Conservation (phyloP, 805 yeast genomes). For the Saturnispora besseyi region DNA sequence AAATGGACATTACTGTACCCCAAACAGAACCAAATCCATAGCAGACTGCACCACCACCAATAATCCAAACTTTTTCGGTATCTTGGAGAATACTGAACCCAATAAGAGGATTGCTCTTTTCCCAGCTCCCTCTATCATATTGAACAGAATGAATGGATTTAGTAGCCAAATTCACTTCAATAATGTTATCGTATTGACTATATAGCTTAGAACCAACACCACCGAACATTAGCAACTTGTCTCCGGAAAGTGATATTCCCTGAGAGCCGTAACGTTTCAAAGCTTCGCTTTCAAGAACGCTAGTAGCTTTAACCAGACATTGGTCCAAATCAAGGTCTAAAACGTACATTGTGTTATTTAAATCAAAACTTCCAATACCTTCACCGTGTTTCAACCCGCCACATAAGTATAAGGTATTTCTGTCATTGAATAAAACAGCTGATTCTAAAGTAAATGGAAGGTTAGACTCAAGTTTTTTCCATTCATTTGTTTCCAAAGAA, state of each 20-base stretch:
- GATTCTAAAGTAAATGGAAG: constrained; percentile 5
- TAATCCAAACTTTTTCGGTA: constrained; percentile 15
- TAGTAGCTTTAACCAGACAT: constrained; percentile 15
- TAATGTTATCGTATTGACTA: constrained; percentile 29
- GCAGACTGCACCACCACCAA: constrained; percentile 77
- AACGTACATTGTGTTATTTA: constrained; percentile 25
- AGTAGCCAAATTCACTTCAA: constrained; percentile 26
- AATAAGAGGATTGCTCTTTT: constrained; percentile 37
- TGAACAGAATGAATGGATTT: constrained; percentile 19
- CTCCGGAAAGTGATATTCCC: background rate
- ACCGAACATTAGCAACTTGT: constrained; percentile 13
- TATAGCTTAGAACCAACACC: constrained; percentile 25
- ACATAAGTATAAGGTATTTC: constrained; percentile 31
- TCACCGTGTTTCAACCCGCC: constrained; percentile 36
- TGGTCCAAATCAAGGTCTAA: constrained; percentile 21
- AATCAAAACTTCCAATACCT: constrained; percentile 18
- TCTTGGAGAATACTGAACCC: constrained; percentile 36
- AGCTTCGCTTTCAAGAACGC: constrained; percentile 21
- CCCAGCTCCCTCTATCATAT: constrained; percentile 33
- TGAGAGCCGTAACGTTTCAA: constrained; percentile 40
- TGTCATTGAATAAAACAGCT: constrained; percentile 1
- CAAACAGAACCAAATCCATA: constrained; percentile 66
- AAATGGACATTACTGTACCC: constrained; percentile 21
- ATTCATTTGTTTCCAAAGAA: constrained; percentile 10
- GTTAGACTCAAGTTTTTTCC: constrained; percentile 4